Evolutionary conservation across 179 eudicot species (phyloP), one percentile per base, ranked within the genome.

Genomic region (Spergularia azorica): DNA sequence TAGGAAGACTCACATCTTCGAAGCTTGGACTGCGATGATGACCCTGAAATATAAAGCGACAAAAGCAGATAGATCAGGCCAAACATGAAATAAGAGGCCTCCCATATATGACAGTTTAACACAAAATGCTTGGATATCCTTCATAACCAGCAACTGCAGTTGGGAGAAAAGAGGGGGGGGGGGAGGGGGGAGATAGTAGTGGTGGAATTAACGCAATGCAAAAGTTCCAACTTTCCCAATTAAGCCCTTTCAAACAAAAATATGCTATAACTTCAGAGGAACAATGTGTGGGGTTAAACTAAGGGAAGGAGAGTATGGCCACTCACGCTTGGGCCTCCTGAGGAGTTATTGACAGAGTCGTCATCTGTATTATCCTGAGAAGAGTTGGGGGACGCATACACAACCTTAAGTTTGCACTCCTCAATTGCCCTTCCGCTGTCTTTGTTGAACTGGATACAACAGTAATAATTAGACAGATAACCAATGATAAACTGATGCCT

Each of bases 371-470:
- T 83, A 77, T 82, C 83, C 70, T 76, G 76, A 52, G 84, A 82
- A 14, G 89, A 79, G 71, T 86, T 77, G 66, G 91, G 85, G 68
- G 83, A 65, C 70, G 83, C 51, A 73, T 90, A 94, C 36, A 89
- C 84, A 79, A 94, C 97, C 84, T 82, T 88, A 68, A 94, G 95
- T 84, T 94, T 92, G 85, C 87, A 82, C 70, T 94, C 98, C 73
- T 94, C 94, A 77, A 92, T 72, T n/a, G 76, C 76, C 77, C 81
- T 90, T 80, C 92, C 97, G 82, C 89, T 83, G 38, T 94, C 98
- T 79, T 92, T 90, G 79, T 73, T 88, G 79, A 94, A 94, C 98
- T 93, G 84, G 48, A 79, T 14, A 70, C 43, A 67, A 81, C 46
- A 46, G 61, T 46, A 2, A 43, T 20, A 79, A 46, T 63, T 60